Base-by-base conservation (phyloP, 1,139 yeast genomes). In the Schizosaccharomyces versatilis region DNA sequence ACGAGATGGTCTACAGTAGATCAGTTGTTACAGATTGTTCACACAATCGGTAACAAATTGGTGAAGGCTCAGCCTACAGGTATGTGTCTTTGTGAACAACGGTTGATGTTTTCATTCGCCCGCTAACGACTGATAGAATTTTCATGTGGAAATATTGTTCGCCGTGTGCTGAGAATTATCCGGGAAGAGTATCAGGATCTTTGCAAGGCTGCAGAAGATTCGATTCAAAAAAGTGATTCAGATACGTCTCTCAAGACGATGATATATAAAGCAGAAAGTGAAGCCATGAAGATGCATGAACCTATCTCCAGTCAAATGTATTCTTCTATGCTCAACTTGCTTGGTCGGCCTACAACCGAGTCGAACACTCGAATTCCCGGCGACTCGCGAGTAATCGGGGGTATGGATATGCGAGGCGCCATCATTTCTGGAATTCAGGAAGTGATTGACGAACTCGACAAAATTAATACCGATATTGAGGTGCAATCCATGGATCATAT, bases 361-460 rank as follows among this genome's bases (percentile, higher is more conserved):
- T 14, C 41, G 10, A n/a, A 5, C 36, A 9, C 42, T 7, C 19
- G 32, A 44, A 24, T n/a, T 32, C 38, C 32, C 38, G 53, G 52
- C 39, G 49, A 53, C 14, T 42, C 42, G 6, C 17, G 32, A 8
- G 41, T 32, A 12, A 38, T 40, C 17, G 38, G 39, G 7, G 44
- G 44, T 12, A 74, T 77, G 61, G 95, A 85, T 64, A 75, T 84
- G 64, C 77, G 95, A 64, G 84, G 95, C 6, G 80, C 85, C 47
- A 81, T 88, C 42, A 88, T 90, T 58, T 97, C 90, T 67, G 96
- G 95, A 3, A 88, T 93, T 59, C 81, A 86, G 65, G 96, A 86
- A 63, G 74, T 93, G 58, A 80, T 86, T 57, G 98, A 90, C 67
- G 99, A 93, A 67, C 84, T 93, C 57, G 75, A 83, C 47, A 83